These are phyloP conservation scores for Daedaleopsis nitida DNA, from an alignment of 768 basidiomycete species.

Conservation along the genomic window DNA sequence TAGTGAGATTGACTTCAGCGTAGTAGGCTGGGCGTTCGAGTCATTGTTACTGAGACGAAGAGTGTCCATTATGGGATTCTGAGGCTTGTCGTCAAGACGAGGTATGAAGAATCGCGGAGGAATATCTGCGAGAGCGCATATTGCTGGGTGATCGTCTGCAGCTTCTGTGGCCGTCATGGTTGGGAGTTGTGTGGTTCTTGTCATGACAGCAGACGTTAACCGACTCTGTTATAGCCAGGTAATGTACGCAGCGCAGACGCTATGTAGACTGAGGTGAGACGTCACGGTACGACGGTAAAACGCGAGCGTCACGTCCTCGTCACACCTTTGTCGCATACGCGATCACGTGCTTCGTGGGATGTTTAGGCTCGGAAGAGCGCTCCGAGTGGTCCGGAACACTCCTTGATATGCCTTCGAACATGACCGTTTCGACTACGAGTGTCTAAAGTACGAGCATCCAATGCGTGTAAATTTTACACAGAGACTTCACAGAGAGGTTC, in stretches of 20 bases:
- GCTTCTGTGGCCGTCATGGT: neutral
- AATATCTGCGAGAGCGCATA: conserved; percentile 16
- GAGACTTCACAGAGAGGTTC: too few relatives aligned
- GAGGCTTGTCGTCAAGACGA: conserved; percentile 66
- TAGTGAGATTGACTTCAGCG: neutral
- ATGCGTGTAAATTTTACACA: too few relatives aligned
- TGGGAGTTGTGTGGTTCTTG: too few relatives aligned
- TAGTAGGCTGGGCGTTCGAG: neutral
- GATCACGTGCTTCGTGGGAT: conserved; percentile 15
- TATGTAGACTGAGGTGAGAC: neutral
- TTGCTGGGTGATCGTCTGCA: neutral
- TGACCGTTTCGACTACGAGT: too few relatives aligned
- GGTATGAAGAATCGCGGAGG: conserved; percentile 59
- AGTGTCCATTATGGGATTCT: conserved; percentile 74
- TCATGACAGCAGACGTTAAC: neutral
- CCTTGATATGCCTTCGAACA: neutral
- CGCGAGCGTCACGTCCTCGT: neutral
- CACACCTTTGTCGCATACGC: neutral
- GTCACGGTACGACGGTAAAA: neutral
- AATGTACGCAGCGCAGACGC: too few relatives aligned
- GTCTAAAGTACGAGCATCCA: too few relatives aligned
- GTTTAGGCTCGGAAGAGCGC: conserved; percentile 5
- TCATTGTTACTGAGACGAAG: conserved; percentile 34
- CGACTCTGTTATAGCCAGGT: too few relatives aligned
- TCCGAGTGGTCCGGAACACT: conserved; percentile 1